Conservation (phyloP, 306 rosid genomes). For the Lathyrus oleraceus region DNA sequence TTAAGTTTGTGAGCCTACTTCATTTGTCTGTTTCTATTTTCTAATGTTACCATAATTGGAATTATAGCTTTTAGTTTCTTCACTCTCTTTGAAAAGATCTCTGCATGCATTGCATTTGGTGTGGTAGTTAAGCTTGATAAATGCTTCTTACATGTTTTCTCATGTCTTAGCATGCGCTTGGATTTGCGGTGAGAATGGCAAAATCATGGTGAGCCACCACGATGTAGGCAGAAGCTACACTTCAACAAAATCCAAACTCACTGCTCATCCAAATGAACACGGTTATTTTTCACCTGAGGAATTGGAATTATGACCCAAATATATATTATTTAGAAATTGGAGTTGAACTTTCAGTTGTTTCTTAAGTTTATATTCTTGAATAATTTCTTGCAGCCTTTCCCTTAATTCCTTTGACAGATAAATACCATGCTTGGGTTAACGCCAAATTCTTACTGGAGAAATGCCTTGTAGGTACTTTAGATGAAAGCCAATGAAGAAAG, state of each 20-base stretch:
- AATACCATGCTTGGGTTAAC: constrained; percentile 95
- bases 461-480: constrained; percentile 80
- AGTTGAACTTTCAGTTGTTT: constrained; percentile 24
- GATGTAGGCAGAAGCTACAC: not conserved
- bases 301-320: constrained; percentile 9
- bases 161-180: not conserved
- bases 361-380: not conserved
- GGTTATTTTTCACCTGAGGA: constrained; percentile 2
- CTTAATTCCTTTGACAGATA: constrained; percentile 62
- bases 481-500: constrained; percentile 49
- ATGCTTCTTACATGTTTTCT: constrained; percentile 20
- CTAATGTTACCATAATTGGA: constrained; percentile 8
- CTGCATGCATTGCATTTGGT: constrained; percentile 7
- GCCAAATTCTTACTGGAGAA: constrained; percentile 83
- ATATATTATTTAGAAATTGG: constrained; percentile 11
- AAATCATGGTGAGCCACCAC: not conserved
- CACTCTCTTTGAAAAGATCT: not conserved
- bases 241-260: not conserved
- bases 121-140: constrained; percentile 13
- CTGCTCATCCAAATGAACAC: not conserved
- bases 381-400: constrained; percentile 30
- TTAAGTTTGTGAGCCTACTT: constrained; percentile 5
- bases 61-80: not conserved
- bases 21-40: constrained; percentile 9
- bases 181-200: not conserved